Conservation (phyloP, 139 green algal species). For the Gonium pectorale region DNA sequence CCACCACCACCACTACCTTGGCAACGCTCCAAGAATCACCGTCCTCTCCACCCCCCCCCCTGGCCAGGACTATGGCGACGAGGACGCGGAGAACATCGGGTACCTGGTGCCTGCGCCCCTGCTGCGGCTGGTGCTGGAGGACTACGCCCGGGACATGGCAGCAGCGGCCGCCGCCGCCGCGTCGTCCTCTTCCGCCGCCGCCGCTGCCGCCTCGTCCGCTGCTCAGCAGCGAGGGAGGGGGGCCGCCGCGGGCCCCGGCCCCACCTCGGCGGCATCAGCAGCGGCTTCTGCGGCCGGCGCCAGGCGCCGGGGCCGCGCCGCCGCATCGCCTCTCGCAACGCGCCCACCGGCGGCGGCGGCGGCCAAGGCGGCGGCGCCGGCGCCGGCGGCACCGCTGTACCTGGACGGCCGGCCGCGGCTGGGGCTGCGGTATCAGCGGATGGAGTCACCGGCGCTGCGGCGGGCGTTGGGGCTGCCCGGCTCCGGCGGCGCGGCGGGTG, state of each 20-base stretch:
- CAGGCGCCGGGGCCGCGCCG: too few species aligned
- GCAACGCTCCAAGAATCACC: too few species aligned
- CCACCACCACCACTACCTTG: too few species aligned
- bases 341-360: not conserved
- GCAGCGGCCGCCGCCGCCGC: not conserved
- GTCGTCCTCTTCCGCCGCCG: not conserved
- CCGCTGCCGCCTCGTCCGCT: constrained; percentile 7
- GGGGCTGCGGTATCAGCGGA: constrained; percentile 84
- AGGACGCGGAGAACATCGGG: constrained; percentile 65
- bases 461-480: constrained; percentile 51
- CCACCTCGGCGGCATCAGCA: constrained; percentile 79
- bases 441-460: constrained; percentile 74
- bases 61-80: constrained; percentile 14
- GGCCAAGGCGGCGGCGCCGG: not conserved
- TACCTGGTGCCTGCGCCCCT: constrained; percentile 85
- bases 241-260: too few species aligned
- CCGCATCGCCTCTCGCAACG: too few species aligned
- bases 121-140: constrained; percentile 85
- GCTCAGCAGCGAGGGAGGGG: constrained; percentile 26
- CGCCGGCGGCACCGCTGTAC: not conserved
- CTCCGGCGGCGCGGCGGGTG: not conserved
- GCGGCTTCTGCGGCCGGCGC: too few species aligned
- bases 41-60: too few species aligned
- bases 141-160: constrained; percentile 62
- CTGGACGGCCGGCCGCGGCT: constrained; percentile 44